These are phyloP conservation scores for Avena insularis DNA, from an alignment of 176 grass and related monocot species.

Conservation along the genomic window DNA sequence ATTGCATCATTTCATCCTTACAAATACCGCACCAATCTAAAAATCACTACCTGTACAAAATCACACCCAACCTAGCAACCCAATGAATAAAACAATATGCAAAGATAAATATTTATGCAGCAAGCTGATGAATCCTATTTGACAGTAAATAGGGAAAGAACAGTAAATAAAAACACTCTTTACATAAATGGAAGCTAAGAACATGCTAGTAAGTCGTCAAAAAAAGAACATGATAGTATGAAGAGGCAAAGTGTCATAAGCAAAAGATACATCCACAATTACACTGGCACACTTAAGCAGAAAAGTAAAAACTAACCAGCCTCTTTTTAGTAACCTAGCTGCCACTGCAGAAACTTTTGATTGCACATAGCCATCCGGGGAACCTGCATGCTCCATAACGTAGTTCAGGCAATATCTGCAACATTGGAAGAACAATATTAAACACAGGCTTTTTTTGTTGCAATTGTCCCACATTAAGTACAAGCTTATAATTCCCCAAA, in stretches of 20 bases:
- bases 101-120: slow-evolving; percentile 35
- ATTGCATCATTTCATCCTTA: slow-evolving; percentile 14
- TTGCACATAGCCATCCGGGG: slow-evolving; percentile 84
- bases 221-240: slow-evolving; percentile 21
- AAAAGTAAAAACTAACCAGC: slow-evolving; percentile 73
- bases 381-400: slow-evolving; percentile 84
- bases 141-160: neutral
- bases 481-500: slow-evolving; percentile 8
- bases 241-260: slow-evolving; percentile 21
- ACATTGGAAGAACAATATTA: slow-evolving; percentile 28
- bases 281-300: slow-evolving; percentile 28
- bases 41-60: slow-evolving; percentile 12
- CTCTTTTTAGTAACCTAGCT: slow-evolving; percentile 92
- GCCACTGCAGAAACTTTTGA: slow-evolving; percentile 89
- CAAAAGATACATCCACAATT: slow-evolving; percentile 25
- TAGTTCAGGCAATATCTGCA: slow-evolving; percentile 91
- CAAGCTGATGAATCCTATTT: neutral
- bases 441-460: slow-evolving; percentile 8
- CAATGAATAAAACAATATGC: slow-evolving; percentile 23
- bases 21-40: slow-evolving; percentile 21
- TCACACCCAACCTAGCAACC: slow-evolving; percentile 7
- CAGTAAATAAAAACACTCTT: neutral
- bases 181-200: slow-evolving; percentile 29
- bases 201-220: neutral
- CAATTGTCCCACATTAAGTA: slow-evolving; percentile 28